These are phyloP conservation scores for Leishmania martiniquensis DNA, from an alignment of 208 protist species.

Conservation along the genomic window DNA sequence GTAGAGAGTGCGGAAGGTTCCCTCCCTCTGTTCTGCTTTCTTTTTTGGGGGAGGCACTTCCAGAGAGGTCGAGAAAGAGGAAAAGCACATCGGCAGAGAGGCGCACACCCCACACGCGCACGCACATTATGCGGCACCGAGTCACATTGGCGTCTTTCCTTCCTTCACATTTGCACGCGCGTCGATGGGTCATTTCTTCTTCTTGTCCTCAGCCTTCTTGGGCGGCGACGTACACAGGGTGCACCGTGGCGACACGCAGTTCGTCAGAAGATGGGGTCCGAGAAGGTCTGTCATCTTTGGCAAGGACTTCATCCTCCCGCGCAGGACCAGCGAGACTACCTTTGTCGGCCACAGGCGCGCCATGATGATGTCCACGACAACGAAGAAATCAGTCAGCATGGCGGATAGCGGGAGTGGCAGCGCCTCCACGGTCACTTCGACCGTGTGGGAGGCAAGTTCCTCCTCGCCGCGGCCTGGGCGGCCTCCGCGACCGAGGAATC, in stretches of 20 bases:
- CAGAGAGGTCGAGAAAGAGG: background rate
- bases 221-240: constrained; percentile 30
- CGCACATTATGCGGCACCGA: background rate
- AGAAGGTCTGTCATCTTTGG: constrained; percentile 49
- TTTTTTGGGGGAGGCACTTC: background rate
- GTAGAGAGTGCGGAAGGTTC: background rate
- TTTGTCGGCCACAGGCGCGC: constrained; percentile 37
- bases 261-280: constrained; percentile 58
- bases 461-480: constrained; percentile 9
- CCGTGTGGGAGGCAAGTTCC: constrained; percentile 55
- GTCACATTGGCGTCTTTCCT: background rate
- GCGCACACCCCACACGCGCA: background rate
- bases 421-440: constrained; percentile 60
- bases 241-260: constrained; percentile 55
- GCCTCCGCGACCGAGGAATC: constrained; percentile 17
- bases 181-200: background rate
- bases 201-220: background rate
- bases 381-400: constrained; percentile 71
- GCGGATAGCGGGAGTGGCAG: constrained; percentile 47
- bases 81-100: background rate
- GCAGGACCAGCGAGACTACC: constrained; percentile 41
- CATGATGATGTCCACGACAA: constrained; percentile 47
- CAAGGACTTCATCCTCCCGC: constrained; percentile 29
- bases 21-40: background rate
- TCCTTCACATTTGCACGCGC: background rate